Evolutionary conservation across 2,329 filamentous ascomycete species (phyloP), one percentile per base, ranked within the genome.

Genomic region (Bipolaris sorokiniana): DNA sequence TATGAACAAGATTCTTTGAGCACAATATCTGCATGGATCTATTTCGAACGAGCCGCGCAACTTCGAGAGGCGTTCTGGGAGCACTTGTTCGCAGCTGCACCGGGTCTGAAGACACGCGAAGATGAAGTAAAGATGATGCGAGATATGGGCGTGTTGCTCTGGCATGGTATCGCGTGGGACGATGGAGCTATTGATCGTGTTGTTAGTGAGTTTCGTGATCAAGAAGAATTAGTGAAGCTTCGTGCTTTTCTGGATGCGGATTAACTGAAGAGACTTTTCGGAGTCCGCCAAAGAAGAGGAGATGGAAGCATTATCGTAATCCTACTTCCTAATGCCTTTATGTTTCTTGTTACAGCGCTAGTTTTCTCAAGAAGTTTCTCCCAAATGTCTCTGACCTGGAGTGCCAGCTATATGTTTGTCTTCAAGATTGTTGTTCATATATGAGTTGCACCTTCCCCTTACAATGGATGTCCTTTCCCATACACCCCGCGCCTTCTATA

Each of bases 131-230:
- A 67, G 51, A 61, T 79, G 37, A 80, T 84, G 11, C 80, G 80
- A 77, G 68, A 78, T 69, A 63, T 88, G 16, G 86, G 87, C 0
- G 79, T 88, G 5, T 58, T 89, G 16, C 76, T 89, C 2, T 89
- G 87, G 86, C 80, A 84, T 69, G 86, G 86, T 0, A 86, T 85
- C 66, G 85, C 86, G 2, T 88, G 86, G 71, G 86, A 89, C 67
- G 80, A 85, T 22, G 86, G 86, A 0, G 76, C 72, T 31, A 80
- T 89, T 52, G 78, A 88, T 70, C 79, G 86, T 1, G 84, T 84
- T 15, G 84, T 88, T 1, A 75, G 83, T 56, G 77, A 79, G 41
- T 77, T 73, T 2, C 75, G 75, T 20, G 85, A 89, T 64, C 73
- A 75, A 20, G 76, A 76, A 36, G 86, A 88, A 66, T 67, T 88